A percentile compares a stretch with the other conserved stretches of the same genome.
phyloP scores from a whole-genome alignment of 305 asterid genomes.

The Fraxinus latifolia region DNA sequence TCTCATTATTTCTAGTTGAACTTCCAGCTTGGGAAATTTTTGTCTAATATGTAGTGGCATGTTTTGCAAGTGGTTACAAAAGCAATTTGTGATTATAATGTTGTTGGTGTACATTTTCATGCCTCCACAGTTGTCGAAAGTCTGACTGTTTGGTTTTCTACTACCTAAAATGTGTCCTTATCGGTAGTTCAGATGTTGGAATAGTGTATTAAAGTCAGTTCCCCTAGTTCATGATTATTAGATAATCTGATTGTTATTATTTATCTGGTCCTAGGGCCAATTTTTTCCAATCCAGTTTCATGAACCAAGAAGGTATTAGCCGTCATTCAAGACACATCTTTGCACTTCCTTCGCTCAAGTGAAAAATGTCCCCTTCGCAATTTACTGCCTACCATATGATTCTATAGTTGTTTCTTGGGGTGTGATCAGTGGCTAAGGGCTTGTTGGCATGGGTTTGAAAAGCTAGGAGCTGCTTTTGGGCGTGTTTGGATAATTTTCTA shows the following conservation, averaged over 20 bases:
- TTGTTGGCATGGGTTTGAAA: neutral
- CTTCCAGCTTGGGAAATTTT: slow-evolving; percentile 21
- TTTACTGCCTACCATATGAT: neutral
- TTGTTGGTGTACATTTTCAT: neutral
- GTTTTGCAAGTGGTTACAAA: slow-evolving; percentile 9
- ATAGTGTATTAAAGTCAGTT: neutral
- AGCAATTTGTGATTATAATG: neutral
- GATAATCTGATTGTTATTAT: neutral
- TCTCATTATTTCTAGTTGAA: slow-evolving; percentile 23
- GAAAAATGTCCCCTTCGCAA: neutral
- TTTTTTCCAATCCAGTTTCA: neutral
- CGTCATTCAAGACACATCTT: neutral
- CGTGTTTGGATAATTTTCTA: neutral
- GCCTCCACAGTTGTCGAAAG: neutral
- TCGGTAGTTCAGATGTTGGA: neutral
- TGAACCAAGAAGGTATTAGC: neutral
- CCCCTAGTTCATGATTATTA: neutral
- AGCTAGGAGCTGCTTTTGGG: neutral
- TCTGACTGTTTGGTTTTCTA: neutral
- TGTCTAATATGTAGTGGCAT: neutral
- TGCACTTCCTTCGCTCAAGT: neutral
- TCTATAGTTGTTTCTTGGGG: neutral
- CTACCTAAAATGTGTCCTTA: neutral
- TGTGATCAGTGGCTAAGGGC: neutral
- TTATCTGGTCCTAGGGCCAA: neutral